Evolutionary conservation across 768 basidiomycete genomes (phyloP).

Genomic region (Suillus hirtellus): DNA sequence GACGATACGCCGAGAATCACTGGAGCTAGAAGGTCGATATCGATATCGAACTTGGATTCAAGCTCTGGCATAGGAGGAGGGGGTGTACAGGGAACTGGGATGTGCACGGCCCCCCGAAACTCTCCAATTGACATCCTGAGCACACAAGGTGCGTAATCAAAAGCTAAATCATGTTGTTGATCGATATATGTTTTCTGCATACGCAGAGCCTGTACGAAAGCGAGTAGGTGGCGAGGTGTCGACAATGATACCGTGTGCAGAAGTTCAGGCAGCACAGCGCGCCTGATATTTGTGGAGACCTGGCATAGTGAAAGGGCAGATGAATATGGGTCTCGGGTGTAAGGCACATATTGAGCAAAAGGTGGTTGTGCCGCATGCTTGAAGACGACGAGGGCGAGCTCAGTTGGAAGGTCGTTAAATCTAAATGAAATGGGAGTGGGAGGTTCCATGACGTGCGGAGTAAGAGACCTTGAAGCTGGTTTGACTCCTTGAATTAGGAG

Average conservation of each 20-base stretch:
- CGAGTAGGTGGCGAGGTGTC: neutral
- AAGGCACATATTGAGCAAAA: conserved; percentile 8
- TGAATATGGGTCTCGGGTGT: conserved; percentile 14
- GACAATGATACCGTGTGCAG: neutral
- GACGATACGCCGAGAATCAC: conserved; percentile 6
- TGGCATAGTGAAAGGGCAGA: conserved; percentile 34
- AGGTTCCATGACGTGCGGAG: neutral
- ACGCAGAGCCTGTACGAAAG: conserved; percentile 34
- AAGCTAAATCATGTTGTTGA: conserved; percentile 23
- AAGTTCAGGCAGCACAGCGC: conserved; percentile 38
- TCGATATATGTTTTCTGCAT: conserved; percentile 23
- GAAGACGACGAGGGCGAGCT: conserved; percentile 38
- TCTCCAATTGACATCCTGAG: conserved; percentile 37
- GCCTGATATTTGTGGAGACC: conserved; percentile 36
- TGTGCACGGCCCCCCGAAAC: conserved; percentile 19
- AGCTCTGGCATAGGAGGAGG: neutral
- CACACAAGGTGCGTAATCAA: conserved; percentile 35
- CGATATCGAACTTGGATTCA: conserved; percentile 23
- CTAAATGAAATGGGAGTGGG: conserved; percentile 8
- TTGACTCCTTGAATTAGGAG: neutral
- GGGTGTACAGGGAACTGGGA: conserved; percentile 9
- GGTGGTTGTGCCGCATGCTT: conserved; percentile 31
- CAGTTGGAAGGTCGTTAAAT: conserved; percentile 33
- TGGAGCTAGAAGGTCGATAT: conserved; percentile 18
- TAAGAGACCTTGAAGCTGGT: neutral